A percentile compares a stretch with the other conserved stretches of the same genome.
phyloP scores from a whole-genome alignment of 805 yeast species.

The Candida suzukii region DNA sequence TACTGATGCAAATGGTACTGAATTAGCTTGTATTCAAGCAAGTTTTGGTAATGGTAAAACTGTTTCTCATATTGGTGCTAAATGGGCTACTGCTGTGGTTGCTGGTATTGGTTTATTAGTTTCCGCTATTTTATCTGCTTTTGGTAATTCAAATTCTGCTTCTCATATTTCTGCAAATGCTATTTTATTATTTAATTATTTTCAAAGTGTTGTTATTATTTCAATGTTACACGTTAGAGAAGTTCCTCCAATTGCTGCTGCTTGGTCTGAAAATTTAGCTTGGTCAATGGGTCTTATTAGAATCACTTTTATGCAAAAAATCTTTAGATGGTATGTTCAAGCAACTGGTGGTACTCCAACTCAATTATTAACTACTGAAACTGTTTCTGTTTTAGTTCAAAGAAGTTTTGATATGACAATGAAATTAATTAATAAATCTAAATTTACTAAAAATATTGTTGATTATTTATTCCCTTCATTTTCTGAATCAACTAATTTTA shows the following conservation, averaged over 20 bases:
- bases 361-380: conserved; percentile 52
- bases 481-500: no score
- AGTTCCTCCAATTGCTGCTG: conserved; percentile 86
- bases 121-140: conserved; percentile 76
- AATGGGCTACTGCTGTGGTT: conserved; percentile 90
- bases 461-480: conserved; percentile 14
- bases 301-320: conserved; percentile 73
- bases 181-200: conserved; percentile 74
- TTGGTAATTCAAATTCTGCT: conserved; percentile 86
- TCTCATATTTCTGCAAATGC: conserved; percentile 85
- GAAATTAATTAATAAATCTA: conserved; percentile 4
- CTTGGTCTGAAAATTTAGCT: conserved; percentile 88
- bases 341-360: conserved; percentile 86
- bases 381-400: conserved; percentile 70
- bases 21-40: conserved; percentile 70
- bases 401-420: conserved; percentile 34
- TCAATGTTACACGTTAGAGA: conserved; percentile 80
- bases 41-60: conserved; percentile 72
- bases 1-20: conserved; percentile 27
- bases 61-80: conserved; percentile 71
- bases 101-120: conserved; percentile 82
- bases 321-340: conserved; percentile 79
- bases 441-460: conserved; percentile 7
- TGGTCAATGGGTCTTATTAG: conserved; percentile 94
- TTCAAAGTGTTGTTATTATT: conserved; percentile 81